Evolutionary conservation across 108 stramenopile genomes (phyloP).

Genomic region (Cyclotella sp.): DNA sequence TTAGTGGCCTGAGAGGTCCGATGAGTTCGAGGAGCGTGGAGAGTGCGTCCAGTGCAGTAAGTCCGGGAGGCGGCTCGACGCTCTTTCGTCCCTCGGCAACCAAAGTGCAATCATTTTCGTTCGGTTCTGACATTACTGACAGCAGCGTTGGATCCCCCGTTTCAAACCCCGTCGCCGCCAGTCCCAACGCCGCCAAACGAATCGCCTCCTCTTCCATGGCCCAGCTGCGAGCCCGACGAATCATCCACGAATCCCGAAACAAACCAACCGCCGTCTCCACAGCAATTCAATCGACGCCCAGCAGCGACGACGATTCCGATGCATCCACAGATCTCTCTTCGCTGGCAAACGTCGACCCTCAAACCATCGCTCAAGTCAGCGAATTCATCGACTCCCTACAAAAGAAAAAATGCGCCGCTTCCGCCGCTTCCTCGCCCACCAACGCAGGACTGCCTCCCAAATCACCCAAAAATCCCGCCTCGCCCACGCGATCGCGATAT

Average conservation of each 20-base stretch:
- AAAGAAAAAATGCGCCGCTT: not conserved
- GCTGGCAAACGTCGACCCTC: slow-evolving; percentile 3
- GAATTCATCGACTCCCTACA: slow-evolving; percentile 25
- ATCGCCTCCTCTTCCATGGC: slow-evolving; percentile 16
- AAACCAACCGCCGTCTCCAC: not conserved
- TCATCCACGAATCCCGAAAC: slow-evolving; percentile 8
- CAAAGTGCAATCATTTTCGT: slow-evolving; percentile 22
- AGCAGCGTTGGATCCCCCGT: not conserved
- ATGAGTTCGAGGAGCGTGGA: not conserved
- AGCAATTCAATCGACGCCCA: not conserved
- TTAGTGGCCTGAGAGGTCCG: too few species aligned
- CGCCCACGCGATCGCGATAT: not conserved
- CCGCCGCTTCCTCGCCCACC: not conserved
- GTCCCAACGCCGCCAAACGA: not conserved
- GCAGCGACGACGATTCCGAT: not conserved
- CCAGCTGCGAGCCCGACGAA: slow-evolving; percentile 12
- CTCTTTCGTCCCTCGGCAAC: slow-evolving; percentile 10
- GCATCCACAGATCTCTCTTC: not conserved
- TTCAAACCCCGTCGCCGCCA: not conserved
- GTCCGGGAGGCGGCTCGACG: not conserved
- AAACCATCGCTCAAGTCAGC: slow-evolving; percentile 19
- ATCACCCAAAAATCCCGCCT: not conserved
- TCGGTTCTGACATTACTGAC: slow-evolving; percentile 2
- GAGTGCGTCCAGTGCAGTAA: not conserved
- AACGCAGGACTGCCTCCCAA: not conserved